Evolutionary conservation across 495 filamentous ascomycete genomes (phyloP).

Genomic region (Neurospora tetraspora): DNA sequence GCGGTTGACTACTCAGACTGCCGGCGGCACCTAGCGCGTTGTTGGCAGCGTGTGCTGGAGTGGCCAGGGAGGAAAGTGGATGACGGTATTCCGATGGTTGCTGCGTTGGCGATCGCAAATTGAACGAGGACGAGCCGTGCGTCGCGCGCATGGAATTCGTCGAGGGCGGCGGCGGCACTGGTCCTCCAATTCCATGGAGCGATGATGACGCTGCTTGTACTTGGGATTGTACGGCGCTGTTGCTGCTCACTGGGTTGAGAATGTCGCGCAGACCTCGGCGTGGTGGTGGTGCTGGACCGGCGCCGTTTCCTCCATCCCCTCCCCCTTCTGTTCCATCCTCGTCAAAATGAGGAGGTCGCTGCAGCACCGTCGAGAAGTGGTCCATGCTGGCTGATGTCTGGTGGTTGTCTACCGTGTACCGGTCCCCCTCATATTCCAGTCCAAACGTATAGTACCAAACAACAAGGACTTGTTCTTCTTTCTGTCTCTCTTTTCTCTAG

Average conservation of each 20-base stretch:
- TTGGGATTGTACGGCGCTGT: conserved; percentile 8
- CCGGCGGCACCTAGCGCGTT: conserved; percentile 5
- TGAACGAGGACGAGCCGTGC: conserved; percentile 17
- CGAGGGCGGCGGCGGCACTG: neutral
- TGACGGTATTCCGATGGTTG: conserved; percentile 11
- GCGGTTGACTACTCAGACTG: neutral
- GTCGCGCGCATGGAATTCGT: neutral
- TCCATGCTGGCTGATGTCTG: conserved; percentile 23
- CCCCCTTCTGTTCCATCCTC: conserved; percentile 26
- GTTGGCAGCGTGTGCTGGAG: conserved; percentile 1
- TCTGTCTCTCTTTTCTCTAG: conserved; percentile 2
- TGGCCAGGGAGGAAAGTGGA: neutral
- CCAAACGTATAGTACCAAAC: conserved; percentile 4
- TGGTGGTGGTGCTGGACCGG: conserved; percentile 2
- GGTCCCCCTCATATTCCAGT: conserved; percentile 10
- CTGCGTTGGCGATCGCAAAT: conserved; percentile 30
- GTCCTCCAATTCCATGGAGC: conserved; percentile 6
- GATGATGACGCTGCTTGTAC: conserved; percentile 12
- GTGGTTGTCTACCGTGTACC: too few species aligned
- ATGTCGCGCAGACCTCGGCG: conserved; percentile 27
- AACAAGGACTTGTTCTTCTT: neutral
- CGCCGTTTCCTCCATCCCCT: conserved; percentile 14
- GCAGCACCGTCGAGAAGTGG: conserved; percentile 38
- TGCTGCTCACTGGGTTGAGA: conserved; percentile 25
- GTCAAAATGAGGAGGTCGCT: conserved; percentile 30